Evolutionary conservation across 139 green algal genomes (phyloP), one percentile per base, ranked within the genome.

Genomic region (Chlamydomonas schloesseri): DNA sequence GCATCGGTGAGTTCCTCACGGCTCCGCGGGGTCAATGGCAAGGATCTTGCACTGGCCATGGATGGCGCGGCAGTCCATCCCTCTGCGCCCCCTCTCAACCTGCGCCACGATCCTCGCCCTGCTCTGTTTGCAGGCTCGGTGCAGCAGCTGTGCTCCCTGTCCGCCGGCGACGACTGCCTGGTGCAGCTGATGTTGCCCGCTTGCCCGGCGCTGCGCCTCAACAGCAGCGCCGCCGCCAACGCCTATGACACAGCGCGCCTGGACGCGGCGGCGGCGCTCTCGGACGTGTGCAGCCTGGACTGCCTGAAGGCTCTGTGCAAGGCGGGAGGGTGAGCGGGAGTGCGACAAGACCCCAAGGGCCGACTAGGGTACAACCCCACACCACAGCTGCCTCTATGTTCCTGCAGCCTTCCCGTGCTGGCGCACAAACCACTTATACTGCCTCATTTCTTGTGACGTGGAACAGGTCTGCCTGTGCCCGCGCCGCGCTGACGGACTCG

Each of bases 261-360:
- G 47, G 67, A 76, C 65, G 31, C 18, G 23, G 34, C 64, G 36
- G 33, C 68, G 37, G 46, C 1, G 3, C 31, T 14, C 1, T 8
- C 20, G 8, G 58, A 29, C 42, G 62, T 91, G 62, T 91, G 88
- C 88, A 31, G 84, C 36, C 68, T 57, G 11, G 83, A 71, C 9
- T 91, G 88, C 78, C 57, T 91, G 0, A 75, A 29, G 1, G 67
- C 75, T 36, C 53, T 89, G 78, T 91, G 88, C 78, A 10, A 18
- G 26, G 60, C 87, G 72, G 47, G 70, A 82, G 65, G 46, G 77
- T 86, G 42, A 34, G 84, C 6, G n/a, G n/a, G n/a, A n/a, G n/a
- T n/a, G n/a, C n/a, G n/a, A n/a, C n/a, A n/a, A n/a, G n/a, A n/a
- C n/a, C n/a, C n/a, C n/a, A n/a, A n/a, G n/a, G n/a, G n/a, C n/a